Base-by-base conservation (phyloP, 306 rosid species). In the Citrullus colocynthis region DNA sequence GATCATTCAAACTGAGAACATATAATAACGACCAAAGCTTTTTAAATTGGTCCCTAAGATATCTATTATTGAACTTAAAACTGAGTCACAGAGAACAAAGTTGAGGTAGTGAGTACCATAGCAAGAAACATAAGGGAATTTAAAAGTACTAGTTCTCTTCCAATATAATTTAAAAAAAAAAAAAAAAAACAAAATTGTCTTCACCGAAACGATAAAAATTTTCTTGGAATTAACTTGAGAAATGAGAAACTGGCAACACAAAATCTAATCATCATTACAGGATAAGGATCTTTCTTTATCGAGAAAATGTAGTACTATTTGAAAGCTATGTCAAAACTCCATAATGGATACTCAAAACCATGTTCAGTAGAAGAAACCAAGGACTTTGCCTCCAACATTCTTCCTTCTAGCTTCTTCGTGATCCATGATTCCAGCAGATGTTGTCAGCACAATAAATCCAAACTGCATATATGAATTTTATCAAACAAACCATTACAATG, bases 401-500 rank as follows among this genome's bases (percentile, higher is more conserved):
- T 77, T 77, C 39, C 80, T 77, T 61, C 80, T 62, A 15, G 80
- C 80, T 28, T 77, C 80, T 48, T 77, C 80, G 18, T 77, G 80
- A 77, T 77, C 80, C 80, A 77, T 77, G 18, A 77, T 77, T 44
- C 80, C 80, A 1, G 80, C 80, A 48, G 80, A 77, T 24, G 80
- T 77, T 7, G 80, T 77, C 59, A 77, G 74, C 45, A 77, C 80
- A 48, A 77, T 77, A 7, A 61, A 77, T 21, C 80, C 80, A 48
- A 77, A 77, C 80, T 77, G 80, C 80, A 48, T 30, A 44, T 32
- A n/a, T 58, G 9, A 39, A 44, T 20, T 32, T 41, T 18, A 52
- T 28, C 18, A 74, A 74, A 32, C 24, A 54, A 6, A 30, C 49
- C 16, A 49, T 34, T 49, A 15, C 24, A 24, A 73, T 4, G 5